phyloP scores from a whole-genome alignment of 192 early-diverging fungal genomes.

The Mortierella claussenii region DNA sequence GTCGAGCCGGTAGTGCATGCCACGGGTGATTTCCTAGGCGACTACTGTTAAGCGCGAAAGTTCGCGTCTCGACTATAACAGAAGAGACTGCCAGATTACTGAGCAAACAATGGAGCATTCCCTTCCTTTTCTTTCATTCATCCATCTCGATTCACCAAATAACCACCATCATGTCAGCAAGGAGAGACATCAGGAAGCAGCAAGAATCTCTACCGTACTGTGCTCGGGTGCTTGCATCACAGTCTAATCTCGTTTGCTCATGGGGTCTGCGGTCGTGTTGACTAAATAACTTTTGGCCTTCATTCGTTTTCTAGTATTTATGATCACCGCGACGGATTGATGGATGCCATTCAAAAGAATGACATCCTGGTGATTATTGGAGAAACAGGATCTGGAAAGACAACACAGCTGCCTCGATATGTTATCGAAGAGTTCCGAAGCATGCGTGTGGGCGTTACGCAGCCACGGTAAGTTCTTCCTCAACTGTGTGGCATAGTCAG shows the following conservation, averaged over 20 bases:
- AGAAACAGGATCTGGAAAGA: slow-evolving; percentile 93
- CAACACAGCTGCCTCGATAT: slow-evolving; percentile 90
- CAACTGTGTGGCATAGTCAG: too few species aligned
- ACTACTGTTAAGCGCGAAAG: too few species aligned
- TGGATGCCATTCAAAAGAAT: slow-evolving; percentile 88
- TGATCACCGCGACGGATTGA: slow-evolving; percentile 56
- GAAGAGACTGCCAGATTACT: too few species aligned
- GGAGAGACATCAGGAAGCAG: slow-evolving; percentile 23
- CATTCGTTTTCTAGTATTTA: slow-evolving; percentile 21
- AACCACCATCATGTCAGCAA: slow-evolving; percentile 14
- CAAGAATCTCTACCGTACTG: slow-evolving; percentile 43
- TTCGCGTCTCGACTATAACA: too few species aligned
- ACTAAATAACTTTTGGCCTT: neutral
- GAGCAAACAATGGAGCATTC: too few species aligned
- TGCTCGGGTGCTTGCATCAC: neutral
- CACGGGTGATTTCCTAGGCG: too few species aligned
- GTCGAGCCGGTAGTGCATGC: too few species aligned
- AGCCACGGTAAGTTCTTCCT: slow-evolving; percentile 67
- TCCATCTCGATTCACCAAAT: too few species aligned
- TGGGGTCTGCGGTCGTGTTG: neutral
- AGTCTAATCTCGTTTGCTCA: neutral
- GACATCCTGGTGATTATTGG: slow-evolving; percentile 90
- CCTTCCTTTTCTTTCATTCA: too few species aligned
- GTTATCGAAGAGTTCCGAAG: slow-evolving; percentile 65
- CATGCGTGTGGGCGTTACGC: slow-evolving; percentile 73